Base-by-base conservation (phyloP, 192 early-diverging fungal species). In the Allomyces macrogynus region DNA sequence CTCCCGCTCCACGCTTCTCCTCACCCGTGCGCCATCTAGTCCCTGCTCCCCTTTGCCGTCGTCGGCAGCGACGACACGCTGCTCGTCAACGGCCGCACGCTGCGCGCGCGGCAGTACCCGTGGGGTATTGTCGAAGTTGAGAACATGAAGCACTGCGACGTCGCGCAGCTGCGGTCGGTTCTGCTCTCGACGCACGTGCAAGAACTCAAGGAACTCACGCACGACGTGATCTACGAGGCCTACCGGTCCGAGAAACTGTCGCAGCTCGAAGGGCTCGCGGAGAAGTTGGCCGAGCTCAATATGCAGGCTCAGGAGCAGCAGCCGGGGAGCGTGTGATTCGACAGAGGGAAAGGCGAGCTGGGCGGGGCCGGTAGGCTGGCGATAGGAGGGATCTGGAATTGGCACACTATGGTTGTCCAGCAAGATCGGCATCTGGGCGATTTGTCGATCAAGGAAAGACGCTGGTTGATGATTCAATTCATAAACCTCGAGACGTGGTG, bases 41-140 rank as follows among this genome's bases (percentile, higher is more conserved):
- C 78, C 24, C 78, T 90, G 74, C 76, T 99, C 68, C 96, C 96
- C 27, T 99, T 99, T 72, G 86, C 93, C 0, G 84, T 96, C 20
- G 91, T 99, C 67, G 96, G 93, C 32, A 91, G 92, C 71, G 96
- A 99, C 67, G 83, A 90, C 68, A 85, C 93, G 63, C 77, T 89
- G 43, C 76, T 87, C 61, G 86, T 89, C 44, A 86, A 86, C 61
- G 93, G 93, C 20, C 84, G 91, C 61, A 85, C 86, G 60, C 89
- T 95, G 64, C 90, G 96, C 64, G 96, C 89, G 44, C 78, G 96
- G 64, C 81, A 77, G 64, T 99, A 99, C 74, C 87, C 91, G 16
- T 99, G 96, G 96, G 96, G 96, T 69, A 78, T 82, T 25, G 94
- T 99, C 25, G 87, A 95, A 76, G 90, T 97, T 32, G 96, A 99